Conservation (phyloP, 805 yeast species). For the Metschnikowia shivogae region DNA sequence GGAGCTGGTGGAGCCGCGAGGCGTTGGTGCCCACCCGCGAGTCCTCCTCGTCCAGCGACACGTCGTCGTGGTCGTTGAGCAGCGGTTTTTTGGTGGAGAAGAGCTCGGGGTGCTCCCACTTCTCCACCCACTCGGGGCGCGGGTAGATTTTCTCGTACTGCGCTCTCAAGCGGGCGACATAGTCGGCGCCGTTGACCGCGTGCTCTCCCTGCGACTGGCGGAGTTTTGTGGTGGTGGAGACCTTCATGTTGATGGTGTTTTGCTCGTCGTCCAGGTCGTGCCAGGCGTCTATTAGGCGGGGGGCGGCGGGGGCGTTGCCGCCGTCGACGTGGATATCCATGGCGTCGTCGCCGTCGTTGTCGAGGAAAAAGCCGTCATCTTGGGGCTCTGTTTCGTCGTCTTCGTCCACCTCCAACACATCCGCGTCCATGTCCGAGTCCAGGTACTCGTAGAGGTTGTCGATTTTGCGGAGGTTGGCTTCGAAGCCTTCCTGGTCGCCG, state of each 20-base stretch:
- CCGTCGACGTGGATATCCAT: constrained; percentile 29
- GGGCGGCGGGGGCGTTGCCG: constrained; percentile 27
- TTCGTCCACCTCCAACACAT: constrained; percentile 15
- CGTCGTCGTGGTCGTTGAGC: constrained; percentile 10
- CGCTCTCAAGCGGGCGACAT: constrained; percentile 59
- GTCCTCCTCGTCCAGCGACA: constrained; percentile 22
- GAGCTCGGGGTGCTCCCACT: constrained; percentile 12
- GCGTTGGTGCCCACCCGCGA: constrained; percentile 21
- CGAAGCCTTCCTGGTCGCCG: constrained; percentile 81
- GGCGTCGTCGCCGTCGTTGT: constrained; percentile 38
- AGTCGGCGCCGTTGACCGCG: constrained; percentile 53
- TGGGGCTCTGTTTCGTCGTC: constrained; percentile 32
- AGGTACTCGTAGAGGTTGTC: constrained; percentile 53
- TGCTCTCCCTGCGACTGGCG: constrained; percentile 57
- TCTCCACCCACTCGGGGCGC: constrained; percentile 73
- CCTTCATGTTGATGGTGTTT: constrained; percentile 54
- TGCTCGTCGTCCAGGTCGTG: constrained; percentile 87
- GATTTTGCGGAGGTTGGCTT: constrained; percentile 54
- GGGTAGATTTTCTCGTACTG: constrained; percentile 77
- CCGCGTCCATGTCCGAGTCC: constrained; percentile 28
- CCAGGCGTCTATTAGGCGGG: constrained; percentile 45
- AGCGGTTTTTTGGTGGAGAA: not conserved
- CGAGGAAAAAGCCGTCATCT: constrained; percentile 41
- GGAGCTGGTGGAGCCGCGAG: constrained; percentile 30
- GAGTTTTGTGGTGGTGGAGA: constrained; percentile 66